These are phyloP conservation scores for Colletotrichum costaricense DNA, from an alignment of 2,329 filamentous ascomycete genomes.

Conservation along the genomic window DNA sequence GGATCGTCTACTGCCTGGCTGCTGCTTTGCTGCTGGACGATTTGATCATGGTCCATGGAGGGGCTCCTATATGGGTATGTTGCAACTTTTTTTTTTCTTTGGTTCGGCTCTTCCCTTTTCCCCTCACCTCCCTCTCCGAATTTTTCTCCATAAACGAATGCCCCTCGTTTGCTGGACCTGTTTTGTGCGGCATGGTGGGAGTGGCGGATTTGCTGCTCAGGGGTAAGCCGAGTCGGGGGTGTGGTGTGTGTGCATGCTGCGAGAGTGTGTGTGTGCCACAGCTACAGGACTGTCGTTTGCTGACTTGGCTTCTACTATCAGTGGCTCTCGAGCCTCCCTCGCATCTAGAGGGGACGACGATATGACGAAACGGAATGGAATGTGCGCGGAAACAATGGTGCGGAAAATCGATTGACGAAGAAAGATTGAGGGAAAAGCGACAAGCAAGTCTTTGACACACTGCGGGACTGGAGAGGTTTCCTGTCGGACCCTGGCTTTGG, in stretches of 20 bases:
- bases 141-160: not conserved
- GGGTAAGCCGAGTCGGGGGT: constrained; percentile 8
- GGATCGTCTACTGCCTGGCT: constrained; percentile 10
- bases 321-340: constrained; percentile 14
- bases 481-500: constrained; percentile 19
- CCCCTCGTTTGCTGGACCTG: not conserved
- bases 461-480: constrained; percentile 32
- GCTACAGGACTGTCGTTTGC: constrained; percentile 5
- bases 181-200: constrained; percentile 1
- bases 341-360: not conserved
- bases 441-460: not conserved
- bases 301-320: constrained; percentile 22
- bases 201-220: constrained; percentile 10
- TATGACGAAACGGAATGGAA: not conserved
- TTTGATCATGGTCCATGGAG: not conserved
- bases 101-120: not conserved
- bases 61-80: constrained; percentile 23
- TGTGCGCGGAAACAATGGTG: not conserved
- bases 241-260: not conserved
- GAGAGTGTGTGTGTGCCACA: not conserved
- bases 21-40: not conserved
- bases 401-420: constrained; percentile 3
- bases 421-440: not conserved
- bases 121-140: not conserved
- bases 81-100: not conserved